These are phyloP conservation scores for Brachypodium distachyon DNA, from an alignment of 202 grass and related monocot species.

Conservation along the genomic window DNA sequence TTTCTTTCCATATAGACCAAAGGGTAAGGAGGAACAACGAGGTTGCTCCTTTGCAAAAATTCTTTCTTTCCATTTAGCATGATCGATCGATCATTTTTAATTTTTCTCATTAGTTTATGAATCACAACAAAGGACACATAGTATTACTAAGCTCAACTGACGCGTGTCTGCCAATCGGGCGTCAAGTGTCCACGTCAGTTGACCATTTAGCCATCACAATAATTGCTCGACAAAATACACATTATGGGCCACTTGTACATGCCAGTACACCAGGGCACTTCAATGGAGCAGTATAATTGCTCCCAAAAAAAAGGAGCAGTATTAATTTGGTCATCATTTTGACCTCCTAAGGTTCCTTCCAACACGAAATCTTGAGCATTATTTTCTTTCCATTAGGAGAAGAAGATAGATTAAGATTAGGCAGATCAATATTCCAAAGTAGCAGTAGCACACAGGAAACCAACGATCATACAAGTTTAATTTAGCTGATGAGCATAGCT, in stretches of 20 bases:
- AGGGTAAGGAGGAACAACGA: no score
- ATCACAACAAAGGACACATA: not conserved
- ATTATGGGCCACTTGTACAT: slow-evolving; percentile 10
- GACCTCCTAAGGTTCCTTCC: not conserved
- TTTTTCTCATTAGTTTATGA: not conserved
- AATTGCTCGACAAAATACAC: not conserved
- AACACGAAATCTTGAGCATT: not conserved
- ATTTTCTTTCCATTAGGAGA: no score
- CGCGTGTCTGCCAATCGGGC: not conserved
- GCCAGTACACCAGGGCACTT: not conserved
- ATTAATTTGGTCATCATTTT: slow-evolving; percentile 6
- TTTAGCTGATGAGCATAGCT: not conserved
- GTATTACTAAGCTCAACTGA: not conserved
- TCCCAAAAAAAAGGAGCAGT: not conserved
- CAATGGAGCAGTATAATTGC: not conserved
- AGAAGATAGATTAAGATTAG: not conserved
- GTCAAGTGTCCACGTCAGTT: slow-evolving; percentile 11
- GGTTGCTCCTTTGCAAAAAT: no score
- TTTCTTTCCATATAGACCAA: no score
- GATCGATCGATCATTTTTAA: not conserved
- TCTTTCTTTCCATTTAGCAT: no score
- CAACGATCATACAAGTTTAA: not conserved
- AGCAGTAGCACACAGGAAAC: not conserved
- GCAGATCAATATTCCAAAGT: not conserved
- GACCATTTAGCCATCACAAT: slow-evolving; percentile 16